These are phyloP conservation scores for Corylus americana DNA, from an alignment of 306 rosid genomes.

Conservation along the genomic window DNA sequence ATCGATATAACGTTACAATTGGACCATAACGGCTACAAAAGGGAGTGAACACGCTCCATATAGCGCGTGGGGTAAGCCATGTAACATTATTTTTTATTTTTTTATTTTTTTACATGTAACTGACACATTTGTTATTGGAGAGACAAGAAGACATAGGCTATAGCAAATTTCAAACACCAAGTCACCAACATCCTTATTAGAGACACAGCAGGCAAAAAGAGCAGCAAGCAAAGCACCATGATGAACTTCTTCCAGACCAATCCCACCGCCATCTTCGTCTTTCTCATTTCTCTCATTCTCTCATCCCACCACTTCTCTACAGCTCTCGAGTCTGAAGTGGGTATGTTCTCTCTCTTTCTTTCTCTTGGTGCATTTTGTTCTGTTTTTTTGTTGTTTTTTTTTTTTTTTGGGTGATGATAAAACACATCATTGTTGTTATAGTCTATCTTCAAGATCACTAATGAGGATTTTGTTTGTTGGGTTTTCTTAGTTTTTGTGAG, in stretches of 20 bases:
- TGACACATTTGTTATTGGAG: no score
- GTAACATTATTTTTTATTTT: no score
- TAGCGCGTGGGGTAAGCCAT: no score
- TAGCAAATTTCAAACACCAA: neutral
- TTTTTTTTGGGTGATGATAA: neutral
- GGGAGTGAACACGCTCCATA: no score
- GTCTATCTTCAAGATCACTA: neutral
- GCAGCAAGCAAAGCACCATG: constrained; percentile 3
- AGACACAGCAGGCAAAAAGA: neutral
- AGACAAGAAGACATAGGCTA: neutral
- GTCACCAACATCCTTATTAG: neutral
- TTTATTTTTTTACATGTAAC: no score
- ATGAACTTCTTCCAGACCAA: constrained; percentile 10
- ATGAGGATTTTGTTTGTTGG: neutral
- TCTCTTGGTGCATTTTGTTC: neutral
- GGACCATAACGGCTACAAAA: no score
- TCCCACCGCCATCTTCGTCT: constrained; percentile 13
- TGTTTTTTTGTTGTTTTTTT: neutral
- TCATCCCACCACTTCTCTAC: constrained; percentile 26
- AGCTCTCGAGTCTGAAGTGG: constrained; percentile 46
- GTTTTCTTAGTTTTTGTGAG: neutral
- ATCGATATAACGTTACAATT: no score
- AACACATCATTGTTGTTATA: no score
- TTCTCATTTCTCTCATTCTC: constrained; percentile 30
- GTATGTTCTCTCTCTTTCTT: constrained; percentile 34